A percentile compares a stretch with the other conserved stretches of the same genome.
Evolutionary conservation across 192 early-diverging fungal species (phyloP).

Genomic region (Endogone sp.): DNA sequence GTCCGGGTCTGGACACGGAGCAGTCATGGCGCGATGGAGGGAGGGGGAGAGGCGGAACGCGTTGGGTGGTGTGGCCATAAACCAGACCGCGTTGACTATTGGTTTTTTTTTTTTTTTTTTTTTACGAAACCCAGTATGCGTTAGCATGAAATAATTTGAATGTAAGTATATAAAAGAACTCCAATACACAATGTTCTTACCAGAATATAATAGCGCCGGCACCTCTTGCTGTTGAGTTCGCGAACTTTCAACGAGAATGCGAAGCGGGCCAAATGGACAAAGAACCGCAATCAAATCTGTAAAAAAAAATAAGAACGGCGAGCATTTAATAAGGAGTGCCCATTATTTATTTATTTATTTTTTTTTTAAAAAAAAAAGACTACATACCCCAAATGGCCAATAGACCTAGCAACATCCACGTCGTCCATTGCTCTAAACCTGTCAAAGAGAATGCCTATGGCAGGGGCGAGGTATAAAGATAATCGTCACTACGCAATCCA

Average conservation of each 20-base stretch:
- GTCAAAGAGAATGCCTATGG: conserved; percentile 68
- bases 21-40: neutral
- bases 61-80: conserved; percentile 62
- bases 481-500: neutral
- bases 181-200: conserved; percentile 21
- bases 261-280: conserved; percentile 84
- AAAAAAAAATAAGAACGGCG: neutral
- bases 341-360: too few relatives aligned
- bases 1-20: neutral
- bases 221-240: conserved; percentile 71
- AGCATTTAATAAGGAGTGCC: too few relatives aligned
- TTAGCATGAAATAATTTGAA: too few relatives aligned
- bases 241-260: conserved; percentile 75
- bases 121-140: too few relatives aligned
- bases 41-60: conserved; percentile 21
- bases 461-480: neutral
- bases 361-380: too few relatives aligned
- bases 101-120: neutral
- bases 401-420: conserved; percentile 78
- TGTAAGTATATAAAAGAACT: too few relatives aligned
- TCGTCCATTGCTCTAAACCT: conserved; percentile 65
- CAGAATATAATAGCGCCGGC: conserved; percentile 70
- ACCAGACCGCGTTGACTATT: conserved; percentile 60
- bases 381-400: conserved; percentile 77
- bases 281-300: conserved; percentile 85